phyloP scores from a whole-genome alignment of 2,329 filamentous ascomycete genomes.

The Aspergillus pseudoglaucus region DNA sequence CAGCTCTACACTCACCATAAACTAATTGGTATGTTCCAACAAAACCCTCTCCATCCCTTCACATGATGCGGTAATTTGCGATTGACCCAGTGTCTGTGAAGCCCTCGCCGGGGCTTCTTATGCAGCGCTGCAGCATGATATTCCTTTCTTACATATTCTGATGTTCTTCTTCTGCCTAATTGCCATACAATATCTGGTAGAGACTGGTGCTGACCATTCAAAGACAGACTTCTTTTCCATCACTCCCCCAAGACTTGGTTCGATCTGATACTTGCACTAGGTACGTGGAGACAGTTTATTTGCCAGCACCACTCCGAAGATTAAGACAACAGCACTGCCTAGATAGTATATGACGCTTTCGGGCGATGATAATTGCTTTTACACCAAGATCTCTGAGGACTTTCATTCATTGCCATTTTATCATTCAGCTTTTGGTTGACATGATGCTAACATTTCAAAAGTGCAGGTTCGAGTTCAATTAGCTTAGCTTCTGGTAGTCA shows the following conservation, averaged over 20 bases:
- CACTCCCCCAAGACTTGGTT: not conserved
- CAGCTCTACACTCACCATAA: not conserved
- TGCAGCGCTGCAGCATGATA: slow-evolving; percentile 75
- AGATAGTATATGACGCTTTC: slow-evolving; percentile 62
- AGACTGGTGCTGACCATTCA: slow-evolving; percentile 16
- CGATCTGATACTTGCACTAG: slow-evolving; percentile 2
- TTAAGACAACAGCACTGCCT: slow-evolving; percentile 56
- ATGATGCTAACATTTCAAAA: not conserved
- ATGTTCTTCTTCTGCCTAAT: slow-evolving; percentile 36
- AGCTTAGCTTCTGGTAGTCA: not conserved
- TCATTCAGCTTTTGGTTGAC: slow-evolving; percentile 9
- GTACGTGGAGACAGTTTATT: slow-evolving; percentile 18
- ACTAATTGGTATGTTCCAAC: slow-evolving; percentile 1
- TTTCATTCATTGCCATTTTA: slow-evolving; percentile 9
- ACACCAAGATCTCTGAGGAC: slow-evolving; percentile 66
- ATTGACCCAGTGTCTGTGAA: slow-evolving; percentile 82
- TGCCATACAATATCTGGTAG: not conserved
- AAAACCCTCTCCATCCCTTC: slow-evolving; percentile 12
- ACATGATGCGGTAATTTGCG: slow-evolving; percentile 99
- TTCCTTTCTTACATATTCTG: slow-evolving; percentile 99
- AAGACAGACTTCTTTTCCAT: slow-evolving; percentile 11
- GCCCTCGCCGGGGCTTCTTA: slow-evolving; percentile 80
- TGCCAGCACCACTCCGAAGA: slow-evolving; percentile 48
- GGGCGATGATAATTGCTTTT: slow-evolving; percentile 51
- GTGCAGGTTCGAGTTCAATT: not conserved